These are phyloP conservation scores for Hippophae rhamnoides DNA, from an alignment of 306 rosid genomes.

Conservation along the genomic window DNA sequence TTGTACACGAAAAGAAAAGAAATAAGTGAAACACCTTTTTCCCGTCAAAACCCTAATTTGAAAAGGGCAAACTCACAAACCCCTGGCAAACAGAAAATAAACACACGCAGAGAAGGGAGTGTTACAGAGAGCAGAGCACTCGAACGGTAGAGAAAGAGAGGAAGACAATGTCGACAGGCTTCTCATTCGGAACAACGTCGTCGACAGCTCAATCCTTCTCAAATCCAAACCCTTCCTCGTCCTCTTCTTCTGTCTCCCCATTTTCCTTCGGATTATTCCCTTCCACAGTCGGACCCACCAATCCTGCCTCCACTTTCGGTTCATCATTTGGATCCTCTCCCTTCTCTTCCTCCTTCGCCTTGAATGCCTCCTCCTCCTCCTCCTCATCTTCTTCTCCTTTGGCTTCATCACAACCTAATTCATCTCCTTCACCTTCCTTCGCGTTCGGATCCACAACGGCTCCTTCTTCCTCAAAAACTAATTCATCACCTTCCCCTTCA, in stretches of 20 bases:
- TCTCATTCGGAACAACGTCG: constrained; percentile 31
- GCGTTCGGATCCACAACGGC: constrained; percentile 26
- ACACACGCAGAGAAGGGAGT: neutral
- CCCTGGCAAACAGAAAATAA: too few species aligned
- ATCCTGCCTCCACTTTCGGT: constrained; percentile 35
- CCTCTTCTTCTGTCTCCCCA: constrained; percentile 16
- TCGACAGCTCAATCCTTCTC: constrained; percentile 21
- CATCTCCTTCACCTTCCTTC: constrained; percentile 17
- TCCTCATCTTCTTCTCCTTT: constrained; percentile 4
- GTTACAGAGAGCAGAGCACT: neutral
- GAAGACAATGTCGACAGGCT: constrained; percentile 62
- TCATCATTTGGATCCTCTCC: constrained; percentile 8
- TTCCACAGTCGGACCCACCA: constrained; percentile 10
- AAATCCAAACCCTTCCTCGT: constrained; percentile 17
- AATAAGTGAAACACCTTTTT: too few species aligned
- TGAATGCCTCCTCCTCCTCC: constrained; percentile 8
- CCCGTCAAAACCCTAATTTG: too few species aligned
- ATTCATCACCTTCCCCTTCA: neutral
- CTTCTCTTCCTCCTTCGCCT: constrained; percentile 20
- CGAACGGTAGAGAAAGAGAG: neutral
- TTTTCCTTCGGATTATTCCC: constrained; percentile 24
- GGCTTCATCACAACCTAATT: neutral
- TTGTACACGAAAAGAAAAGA: too few species aligned
- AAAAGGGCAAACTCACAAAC: too few species aligned
- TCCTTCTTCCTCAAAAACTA: constrained; percentile 13